A percentile compares a stretch with the other conserved stretches of the same genome.
phyloP scores from a whole-genome alignment of 2,329 filamentous ascomycete species.

The Fusarium circinatum region DNA sequence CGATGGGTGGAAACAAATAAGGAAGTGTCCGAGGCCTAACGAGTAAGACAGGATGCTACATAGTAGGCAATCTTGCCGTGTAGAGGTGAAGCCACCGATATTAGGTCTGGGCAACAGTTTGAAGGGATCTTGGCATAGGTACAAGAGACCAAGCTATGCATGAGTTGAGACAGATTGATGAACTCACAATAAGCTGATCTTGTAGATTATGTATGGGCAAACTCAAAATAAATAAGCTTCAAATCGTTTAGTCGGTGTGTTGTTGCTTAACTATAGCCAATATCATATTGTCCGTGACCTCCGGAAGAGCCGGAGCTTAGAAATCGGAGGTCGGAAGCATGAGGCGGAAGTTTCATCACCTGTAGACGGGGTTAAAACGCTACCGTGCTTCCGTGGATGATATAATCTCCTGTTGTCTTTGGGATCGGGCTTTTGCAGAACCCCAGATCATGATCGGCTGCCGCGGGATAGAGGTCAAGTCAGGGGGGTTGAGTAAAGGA shows the following conservation, averaged over 20 bases:
- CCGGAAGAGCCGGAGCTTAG: slow-evolving; percentile 16
- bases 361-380: neutral
- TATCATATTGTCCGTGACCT: neutral
- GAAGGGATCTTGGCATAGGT: neutral
- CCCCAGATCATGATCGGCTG: neutral
- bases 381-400: slow-evolving; percentile 14
- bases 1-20: neutral
- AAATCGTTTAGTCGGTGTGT: neutral
- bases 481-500: neutral
- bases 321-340: slow-evolving; percentile 5
- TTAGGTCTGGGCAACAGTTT: neutral
- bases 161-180: neutral
- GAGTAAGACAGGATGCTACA: neutral
- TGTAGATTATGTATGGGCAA: neutral
- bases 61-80: neutral
- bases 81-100: neutral
- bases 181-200: neutral
- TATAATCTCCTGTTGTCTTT: neutral
- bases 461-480: neutral
- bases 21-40: neutral
- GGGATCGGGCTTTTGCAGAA: neutral
- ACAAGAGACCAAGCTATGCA: neutral
- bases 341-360: neutral
- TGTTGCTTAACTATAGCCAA: neutral
- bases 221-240: neutral